These are phyloP conservation scores for Suzukiozyma palmioleophila DNA, from an alignment of 1,139 yeast genomes.

Conservation along the genomic window DNA sequence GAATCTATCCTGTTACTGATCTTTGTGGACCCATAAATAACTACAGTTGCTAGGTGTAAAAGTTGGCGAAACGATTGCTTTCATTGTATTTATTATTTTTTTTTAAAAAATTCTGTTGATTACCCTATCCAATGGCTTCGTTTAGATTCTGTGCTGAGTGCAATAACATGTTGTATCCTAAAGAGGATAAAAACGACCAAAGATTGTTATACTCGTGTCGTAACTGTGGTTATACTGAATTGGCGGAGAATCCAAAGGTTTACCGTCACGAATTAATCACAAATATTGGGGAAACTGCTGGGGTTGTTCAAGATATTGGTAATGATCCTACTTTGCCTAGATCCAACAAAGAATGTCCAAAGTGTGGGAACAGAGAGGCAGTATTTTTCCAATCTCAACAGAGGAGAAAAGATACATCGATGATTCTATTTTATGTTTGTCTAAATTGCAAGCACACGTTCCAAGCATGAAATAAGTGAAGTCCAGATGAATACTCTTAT, in stretches of 20 bases:
- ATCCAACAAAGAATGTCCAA: constrained; percentile 89
- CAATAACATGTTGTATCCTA: constrained; percentile 98
- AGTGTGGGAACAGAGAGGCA: constrained; percentile 81
- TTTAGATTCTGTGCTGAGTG: constrained; percentile 92
- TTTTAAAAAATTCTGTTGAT: too few species aligned
- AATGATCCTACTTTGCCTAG: constrained; percentile 95
- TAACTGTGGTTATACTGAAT: constrained; percentile 90
- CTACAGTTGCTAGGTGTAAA: too few species aligned
- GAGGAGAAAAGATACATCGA: constrained; percentile 88
- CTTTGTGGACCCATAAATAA: too few species aligned
- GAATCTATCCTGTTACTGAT: too few species aligned
- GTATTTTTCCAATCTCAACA: constrained; percentile 97
- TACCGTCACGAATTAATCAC: constrained; percentile 91
- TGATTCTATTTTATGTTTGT: constrained; percentile 94
- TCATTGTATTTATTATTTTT: too few species aligned
- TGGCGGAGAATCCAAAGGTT: constrained; percentile 84
- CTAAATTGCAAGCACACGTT: constrained; percentile 79
- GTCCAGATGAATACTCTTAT: not conserved
- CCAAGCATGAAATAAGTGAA: constrained; percentile 20
- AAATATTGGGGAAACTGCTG: constrained; percentile 91
- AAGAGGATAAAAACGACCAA: constrained; percentile 76
- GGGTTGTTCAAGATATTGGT: constrained; percentile 95
- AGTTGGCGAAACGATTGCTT: too few species aligned
- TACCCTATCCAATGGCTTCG: constrained; percentile 57
- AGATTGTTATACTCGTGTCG: constrained; percentile 88